These are phyloP conservation scores for Parathielavia appendiculata DNA, from an alignment of 495 filamentous ascomycete genomes.

Conservation along the genomic window DNA sequence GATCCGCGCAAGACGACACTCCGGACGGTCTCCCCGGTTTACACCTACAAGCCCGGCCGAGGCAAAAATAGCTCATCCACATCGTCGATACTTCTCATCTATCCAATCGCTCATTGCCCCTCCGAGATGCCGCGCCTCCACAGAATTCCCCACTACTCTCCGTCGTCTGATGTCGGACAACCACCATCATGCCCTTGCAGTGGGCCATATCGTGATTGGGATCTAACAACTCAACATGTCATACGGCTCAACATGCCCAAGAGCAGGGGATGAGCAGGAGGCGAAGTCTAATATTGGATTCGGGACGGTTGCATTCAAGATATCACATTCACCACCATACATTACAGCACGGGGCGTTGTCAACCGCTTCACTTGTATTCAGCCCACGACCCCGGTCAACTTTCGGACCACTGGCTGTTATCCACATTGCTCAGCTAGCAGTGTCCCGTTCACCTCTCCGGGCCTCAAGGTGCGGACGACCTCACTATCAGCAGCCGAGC, in stretches of 20 bases:
- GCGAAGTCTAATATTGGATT: slow-evolving; percentile 7
- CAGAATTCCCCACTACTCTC: neutral
- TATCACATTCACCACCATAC: neutral
- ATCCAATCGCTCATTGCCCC: neutral
- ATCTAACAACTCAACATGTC: neutral
- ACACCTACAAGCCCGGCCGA: no score
- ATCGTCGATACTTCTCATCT: neutral
- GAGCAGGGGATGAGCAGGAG: neutral
- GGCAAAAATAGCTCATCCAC: neutral
- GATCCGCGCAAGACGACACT: neutral
- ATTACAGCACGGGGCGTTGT: neutral
- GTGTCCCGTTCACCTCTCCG: neutral
- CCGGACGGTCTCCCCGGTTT: neutral
- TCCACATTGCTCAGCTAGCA: neutral
- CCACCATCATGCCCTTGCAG: neutral
- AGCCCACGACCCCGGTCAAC: slow-evolving; percentile 1
- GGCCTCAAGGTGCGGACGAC: neutral
- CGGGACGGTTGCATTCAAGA: neutral
- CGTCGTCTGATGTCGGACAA: no score
- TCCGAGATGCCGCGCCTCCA: neutral
- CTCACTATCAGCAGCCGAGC: neutral
- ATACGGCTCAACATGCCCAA: neutral
- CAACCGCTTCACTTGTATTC: neutral
- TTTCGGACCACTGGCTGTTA: neutral
- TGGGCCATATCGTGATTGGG: neutral